Conservation (phyloP, 2,329 filamentous ascomycete genomes). For the Trichophyton mentagrophytes region DNA sequence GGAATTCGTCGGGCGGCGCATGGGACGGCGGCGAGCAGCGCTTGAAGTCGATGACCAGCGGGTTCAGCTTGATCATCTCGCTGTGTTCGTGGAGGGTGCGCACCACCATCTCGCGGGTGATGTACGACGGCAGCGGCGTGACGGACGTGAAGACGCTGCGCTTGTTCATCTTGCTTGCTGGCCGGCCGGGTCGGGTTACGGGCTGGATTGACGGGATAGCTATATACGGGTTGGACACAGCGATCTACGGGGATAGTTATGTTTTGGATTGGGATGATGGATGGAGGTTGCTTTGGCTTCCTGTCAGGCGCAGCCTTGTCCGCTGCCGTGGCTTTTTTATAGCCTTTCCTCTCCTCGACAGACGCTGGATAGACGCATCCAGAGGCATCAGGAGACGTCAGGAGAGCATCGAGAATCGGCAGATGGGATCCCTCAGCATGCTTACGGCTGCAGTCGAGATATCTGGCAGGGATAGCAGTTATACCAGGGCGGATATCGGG, state of each 20-base stretch:
- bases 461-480: too few species aligned
- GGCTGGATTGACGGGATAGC: too few species aligned
- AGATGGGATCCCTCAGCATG: too few species aligned
- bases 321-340: too few species aligned
- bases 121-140: conserved; percentile 58
- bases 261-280: neutral
- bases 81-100: conserved; percentile 64
- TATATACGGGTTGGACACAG: too few species aligned
- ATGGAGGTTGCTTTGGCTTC: neutral
- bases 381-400: too few species aligned
- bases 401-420: too few species aligned
- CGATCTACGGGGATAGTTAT: too few species aligned
- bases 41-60: conserved; percentile 60
- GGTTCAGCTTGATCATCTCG: conserved; percentile 81
- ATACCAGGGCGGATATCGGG: too few species aligned
- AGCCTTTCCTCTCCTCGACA: too few species aligned
- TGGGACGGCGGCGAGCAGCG: conserved; percentile 54
- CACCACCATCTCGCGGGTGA: conserved; percentile 58
- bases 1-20: conserved; percentile 56
- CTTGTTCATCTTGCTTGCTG: neutral
- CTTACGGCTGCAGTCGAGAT: too few species aligned
- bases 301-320: neutral
- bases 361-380: too few species aligned
- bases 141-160: conserved; percentile 52
- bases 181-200: neutral